Conservation (phyloP, 176 grass and related monocot species). For the Rhynchospora tenuis region DNA sequence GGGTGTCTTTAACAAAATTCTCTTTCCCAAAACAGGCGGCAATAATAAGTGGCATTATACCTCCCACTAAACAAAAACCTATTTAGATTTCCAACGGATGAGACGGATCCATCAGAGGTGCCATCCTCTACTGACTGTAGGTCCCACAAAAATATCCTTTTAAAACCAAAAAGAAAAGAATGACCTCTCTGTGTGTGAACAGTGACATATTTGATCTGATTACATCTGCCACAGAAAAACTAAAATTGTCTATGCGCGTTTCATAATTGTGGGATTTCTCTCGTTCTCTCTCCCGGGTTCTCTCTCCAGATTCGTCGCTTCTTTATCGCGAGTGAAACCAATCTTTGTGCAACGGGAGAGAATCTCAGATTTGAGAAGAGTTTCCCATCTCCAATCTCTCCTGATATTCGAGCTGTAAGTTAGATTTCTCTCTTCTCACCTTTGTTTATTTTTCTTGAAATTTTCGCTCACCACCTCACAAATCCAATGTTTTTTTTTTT, state of each 20-base stretch:
- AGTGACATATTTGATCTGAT: not conserved
- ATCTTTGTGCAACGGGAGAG: not conserved
- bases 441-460: not conserved
- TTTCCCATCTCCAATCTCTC: not conserved
- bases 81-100: not conserved
- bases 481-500: not conserved
- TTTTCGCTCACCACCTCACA: not conserved
- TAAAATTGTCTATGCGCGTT: not conserved
- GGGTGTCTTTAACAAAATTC: conserved; percentile 4
- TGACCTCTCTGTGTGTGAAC: not conserved
- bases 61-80: not conserved
- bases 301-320: conserved; percentile 3
- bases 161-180: not conserved
- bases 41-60: not conserved
- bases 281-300: not conserved
- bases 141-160: not conserved
- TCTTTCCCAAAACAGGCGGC: not conserved
- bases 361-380: not conserved
- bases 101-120: not conserved
- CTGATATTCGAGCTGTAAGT: conserved; percentile 4
- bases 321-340: not conserved
- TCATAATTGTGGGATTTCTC: not conserved
- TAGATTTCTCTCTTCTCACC: not conserved
- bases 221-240: not conserved
- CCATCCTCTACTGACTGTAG: not conserved